Evolutionary conservation across 805 yeast species (phyloP).

Genomic region (Saturnispora silvae): DNA sequence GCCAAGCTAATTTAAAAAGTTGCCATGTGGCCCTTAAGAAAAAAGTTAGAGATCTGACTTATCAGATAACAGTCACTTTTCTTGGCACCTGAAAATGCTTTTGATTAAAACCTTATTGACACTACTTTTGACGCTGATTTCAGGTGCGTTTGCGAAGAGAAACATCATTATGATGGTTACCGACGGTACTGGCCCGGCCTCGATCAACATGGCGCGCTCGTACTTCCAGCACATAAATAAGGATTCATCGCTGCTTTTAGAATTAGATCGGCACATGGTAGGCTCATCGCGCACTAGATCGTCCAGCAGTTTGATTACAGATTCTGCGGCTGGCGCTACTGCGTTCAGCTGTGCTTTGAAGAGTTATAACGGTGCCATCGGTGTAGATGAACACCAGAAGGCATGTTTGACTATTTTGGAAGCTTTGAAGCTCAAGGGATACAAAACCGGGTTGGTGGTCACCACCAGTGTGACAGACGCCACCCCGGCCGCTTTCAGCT

Average conservation of each 20-base stretch:
- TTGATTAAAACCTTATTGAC: conserved; percentile 1
- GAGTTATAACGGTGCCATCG: conserved; percentile 85
- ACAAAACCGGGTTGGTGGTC: conserved; percentile 80
- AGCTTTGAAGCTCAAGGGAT: conserved; percentile 75
- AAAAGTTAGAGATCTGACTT: too few relatives aligned
- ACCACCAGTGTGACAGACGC: conserved; percentile 92
- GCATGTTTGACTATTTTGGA: conserved; percentile 88
- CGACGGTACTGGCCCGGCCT: conserved; percentile 94
- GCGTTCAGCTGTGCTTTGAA: conserved; percentile 82
- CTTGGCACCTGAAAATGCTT: too few relatives aligned
- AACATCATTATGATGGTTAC: conserved; percentile 82
- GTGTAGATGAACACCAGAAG: conserved; percentile 53
- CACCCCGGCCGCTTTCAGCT: conserved; percentile 82
- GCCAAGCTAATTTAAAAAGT: too few relatives aligned
- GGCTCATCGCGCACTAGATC: conserved; percentile 85
- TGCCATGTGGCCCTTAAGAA: too few relatives aligned
- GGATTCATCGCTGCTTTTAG: conserved; percentile 37
- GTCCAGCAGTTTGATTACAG: conserved; percentile 68
- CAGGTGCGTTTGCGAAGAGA: conserved; percentile 32
- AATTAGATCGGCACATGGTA: conserved; percentile 57
- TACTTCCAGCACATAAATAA: conserved; percentile 53
- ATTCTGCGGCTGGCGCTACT: conserved; percentile 96
- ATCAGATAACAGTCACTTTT: too few relatives aligned
- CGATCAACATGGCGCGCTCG: conserved; percentile 68
- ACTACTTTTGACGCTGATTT: not conserved